These are phyloP conservation scores for Wickerhamomyces kurtzmanii DNA, from an alignment of 805 yeast species.

Conservation along the genomic window DNA sequence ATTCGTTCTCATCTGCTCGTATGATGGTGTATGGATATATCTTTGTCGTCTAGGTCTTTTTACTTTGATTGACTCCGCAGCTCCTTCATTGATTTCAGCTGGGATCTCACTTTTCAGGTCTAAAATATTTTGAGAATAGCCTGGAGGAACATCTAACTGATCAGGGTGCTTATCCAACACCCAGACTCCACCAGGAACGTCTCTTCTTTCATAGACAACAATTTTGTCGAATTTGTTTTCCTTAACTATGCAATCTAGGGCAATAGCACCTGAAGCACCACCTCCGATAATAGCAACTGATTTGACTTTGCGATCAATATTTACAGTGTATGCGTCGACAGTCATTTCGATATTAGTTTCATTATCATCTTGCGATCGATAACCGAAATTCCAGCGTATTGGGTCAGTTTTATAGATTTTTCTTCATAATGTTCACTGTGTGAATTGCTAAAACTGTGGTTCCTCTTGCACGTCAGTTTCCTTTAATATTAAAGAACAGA, in stretches of 20 bases:
- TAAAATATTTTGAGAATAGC: slow-evolving; percentile 12
- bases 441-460: too few species aligned
- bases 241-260: slow-evolving; percentile 26
- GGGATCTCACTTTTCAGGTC: slow-evolving; percentile 18
- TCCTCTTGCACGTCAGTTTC: too few species aligned
- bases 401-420: too few species aligned
- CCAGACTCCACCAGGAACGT: slow-evolving; percentile 35
- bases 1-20: slow-evolving; percentile 24
- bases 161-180: slow-evolving; percentile 19
- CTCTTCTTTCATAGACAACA: slow-evolving; percentile 30
- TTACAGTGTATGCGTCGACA: too few species aligned
- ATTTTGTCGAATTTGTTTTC: slow-evolving; percentile 24
- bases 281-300: slow-evolving; percentile 37
- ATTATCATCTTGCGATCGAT: too few species aligned
- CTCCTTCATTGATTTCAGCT: neutral
- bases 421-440: too few species aligned
- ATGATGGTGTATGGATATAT: slow-evolving; percentile 21
- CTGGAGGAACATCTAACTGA: slow-evolving; percentile 16
- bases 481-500: too few species aligned
- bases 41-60: slow-evolving; percentile 7
- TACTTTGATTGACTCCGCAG: neutral
- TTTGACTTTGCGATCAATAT: slow-evolving; percentile 4
- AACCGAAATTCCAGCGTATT: too few species aligned
- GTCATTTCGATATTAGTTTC: neutral
- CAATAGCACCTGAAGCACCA: slow-evolving; percentile 40